Evolutionary conservation across 78 protist species (phyloP), one percentile per base, ranked within the genome.

Genomic region (Blattamonas nauphoetae): DNA sequence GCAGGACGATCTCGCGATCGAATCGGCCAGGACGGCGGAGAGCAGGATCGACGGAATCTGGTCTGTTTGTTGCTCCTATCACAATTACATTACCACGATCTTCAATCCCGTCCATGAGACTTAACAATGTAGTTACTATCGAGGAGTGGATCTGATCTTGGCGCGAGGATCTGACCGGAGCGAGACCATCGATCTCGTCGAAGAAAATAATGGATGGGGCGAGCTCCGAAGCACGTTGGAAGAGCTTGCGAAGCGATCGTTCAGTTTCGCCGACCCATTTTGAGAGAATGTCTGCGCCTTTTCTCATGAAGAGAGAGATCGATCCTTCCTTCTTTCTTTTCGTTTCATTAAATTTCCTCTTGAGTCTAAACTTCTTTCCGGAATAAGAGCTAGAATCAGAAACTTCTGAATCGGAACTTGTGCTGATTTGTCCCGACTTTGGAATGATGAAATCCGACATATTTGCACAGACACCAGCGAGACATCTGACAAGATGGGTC

Each of bases 181-280:
- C 91, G 1, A 96, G 88, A 3, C 92, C 89, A 84, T 97, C 99
- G 45, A 97, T 87, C 44, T 97, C 99, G 85, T 97, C 99, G n/a
- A 97, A 36, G 71, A 97, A 95, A 1, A 97, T 86, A 2, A 97
- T 85, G 79, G 94, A 80, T 1, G 99, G 99, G 34, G 92, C 94
- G 89, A 85, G 87, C 35, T 45, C 34, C 45, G 91, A 85, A 0
- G 97, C 97, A 42, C 90, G 92, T 46, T 94, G 94, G 84, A 95
- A 95, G 42, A 96, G 91, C 46, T 92, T 34, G 35, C 96, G 90
- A 42, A 96, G 86, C 83, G 93, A 96, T 38, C 94, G 81, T 38
- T 96, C 98, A 0, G 96, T 89, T 78, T 96, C 98, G 55, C 98
- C 98, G 43, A 96, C 97, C 95, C 96, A 96, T 87, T 93, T 92